phyloP scores from a whole-genome alignment of 2,329 filamentous ascomycete species.

The Aspergillus jensenii region DNA sequence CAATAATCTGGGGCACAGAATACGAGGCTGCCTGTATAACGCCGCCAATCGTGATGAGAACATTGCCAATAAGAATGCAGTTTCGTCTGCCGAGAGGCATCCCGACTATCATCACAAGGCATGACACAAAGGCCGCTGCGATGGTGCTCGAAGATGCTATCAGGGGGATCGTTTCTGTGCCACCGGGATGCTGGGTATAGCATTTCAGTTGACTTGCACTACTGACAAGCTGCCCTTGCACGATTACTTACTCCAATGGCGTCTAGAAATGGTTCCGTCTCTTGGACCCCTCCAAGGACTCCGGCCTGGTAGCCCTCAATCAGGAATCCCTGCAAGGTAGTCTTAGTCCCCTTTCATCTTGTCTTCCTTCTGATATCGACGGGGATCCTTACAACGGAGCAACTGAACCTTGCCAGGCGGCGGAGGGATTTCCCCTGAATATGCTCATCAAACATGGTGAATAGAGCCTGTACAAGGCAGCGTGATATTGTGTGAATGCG shows the following conservation, averaged over 20 bases:
- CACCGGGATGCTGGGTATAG: not conserved
- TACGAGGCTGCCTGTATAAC: conserved; percentile 29
- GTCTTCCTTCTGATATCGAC: not conserved
- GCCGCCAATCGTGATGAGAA: conserved; percentile 28
- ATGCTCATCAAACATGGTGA: not conserved
- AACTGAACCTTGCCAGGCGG: not conserved
- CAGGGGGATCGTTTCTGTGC: conserved; percentile 19
- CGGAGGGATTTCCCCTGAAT: not conserved
- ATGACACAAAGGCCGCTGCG: conserved; percentile 20
- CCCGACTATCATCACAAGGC: conserved; percentile 28
- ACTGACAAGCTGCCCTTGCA: not conserved
- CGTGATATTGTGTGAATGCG: not conserved
- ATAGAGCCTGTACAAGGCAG: not conserved
- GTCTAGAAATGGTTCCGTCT: conserved; percentile 18
- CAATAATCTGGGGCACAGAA: conserved; percentile 30
- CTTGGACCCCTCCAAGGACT: conserved; percentile 23
- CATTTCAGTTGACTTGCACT: not conserved
- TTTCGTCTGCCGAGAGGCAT: conserved; percentile 16
- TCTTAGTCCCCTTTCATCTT: not conserved
- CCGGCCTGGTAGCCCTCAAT: conserved; percentile 30
- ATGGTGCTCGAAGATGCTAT: conserved; percentile 22
- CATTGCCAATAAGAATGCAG: conserved; percentile 26
- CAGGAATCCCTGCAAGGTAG: conserved; percentile 17
- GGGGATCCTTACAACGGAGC: not conserved
- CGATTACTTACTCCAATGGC: conserved; percentile 16